Conservation (phyloP, 2,329 filamentous ascomycete genomes). For the Raffaelea arxii region DNA sequence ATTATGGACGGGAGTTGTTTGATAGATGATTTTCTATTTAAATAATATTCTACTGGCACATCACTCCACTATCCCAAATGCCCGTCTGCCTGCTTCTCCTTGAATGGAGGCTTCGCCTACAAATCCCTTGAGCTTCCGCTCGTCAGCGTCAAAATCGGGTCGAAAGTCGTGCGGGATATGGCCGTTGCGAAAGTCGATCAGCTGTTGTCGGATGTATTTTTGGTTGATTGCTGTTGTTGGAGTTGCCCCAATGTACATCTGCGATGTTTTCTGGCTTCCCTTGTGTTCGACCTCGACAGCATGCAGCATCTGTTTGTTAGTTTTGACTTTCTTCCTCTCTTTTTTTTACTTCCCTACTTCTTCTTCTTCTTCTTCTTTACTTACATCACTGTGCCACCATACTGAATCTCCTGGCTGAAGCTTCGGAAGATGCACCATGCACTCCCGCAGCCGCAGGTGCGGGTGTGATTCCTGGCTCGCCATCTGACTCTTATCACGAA, state of each 20-base stretch:
- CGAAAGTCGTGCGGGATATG: conserved; percentile 16
- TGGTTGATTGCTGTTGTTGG: conserved; percentile 8
- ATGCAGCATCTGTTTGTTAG: conserved; percentile 5
- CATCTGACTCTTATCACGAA: conserved; percentile 21
- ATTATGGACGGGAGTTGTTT: too few relatives aligned
- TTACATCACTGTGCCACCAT: conserved; percentile 11
- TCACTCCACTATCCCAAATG: neutral
- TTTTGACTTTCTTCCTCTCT: neutral
- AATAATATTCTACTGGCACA: too few relatives aligned
- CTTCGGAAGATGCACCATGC: conserved; percentile 25
- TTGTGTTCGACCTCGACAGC: conserved; percentile 10
- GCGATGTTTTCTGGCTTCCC: conserved; percentile 2
- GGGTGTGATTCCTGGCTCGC: conserved; percentile 25
- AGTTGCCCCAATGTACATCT: conserved; percentile 7
- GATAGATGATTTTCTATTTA: too few relatives aligned
- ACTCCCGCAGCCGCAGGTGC: conserved; percentile 26
- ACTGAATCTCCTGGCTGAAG: conserved; percentile 26
- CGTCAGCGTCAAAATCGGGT: neutral
- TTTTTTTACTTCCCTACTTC: neutral
- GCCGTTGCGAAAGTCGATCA: neutral
- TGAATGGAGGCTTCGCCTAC: neutral
- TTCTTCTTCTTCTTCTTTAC: neutral
- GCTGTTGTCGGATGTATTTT: conserved; percentile 7
- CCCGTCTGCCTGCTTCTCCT: neutral
- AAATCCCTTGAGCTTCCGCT: neutral